phyloP scores from a whole-genome alignment of 306 rosid genomes.

The Luffa aegyptiaca region DNA sequence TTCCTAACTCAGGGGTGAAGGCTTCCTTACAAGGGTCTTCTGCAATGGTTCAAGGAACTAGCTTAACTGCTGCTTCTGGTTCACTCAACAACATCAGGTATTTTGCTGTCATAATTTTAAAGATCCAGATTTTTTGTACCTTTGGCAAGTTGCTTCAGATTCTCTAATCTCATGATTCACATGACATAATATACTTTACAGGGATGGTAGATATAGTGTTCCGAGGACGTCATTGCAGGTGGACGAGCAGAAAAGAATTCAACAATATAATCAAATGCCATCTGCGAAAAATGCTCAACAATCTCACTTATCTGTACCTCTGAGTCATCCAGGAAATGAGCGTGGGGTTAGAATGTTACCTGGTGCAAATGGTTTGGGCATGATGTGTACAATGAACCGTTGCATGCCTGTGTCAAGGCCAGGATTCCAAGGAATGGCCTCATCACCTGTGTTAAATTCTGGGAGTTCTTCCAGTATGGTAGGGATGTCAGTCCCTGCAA shows the following conservation, averaged over 20 bases:
- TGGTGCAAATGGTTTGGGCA: conserved; percentile 76
- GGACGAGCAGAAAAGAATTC: conserved; percentile 92
- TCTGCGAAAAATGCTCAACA: conserved; percentile 70
- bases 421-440: conserved; percentile 71
- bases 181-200: conserved; percentile 15
- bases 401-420: conserved; percentile 67
- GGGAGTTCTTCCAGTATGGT: conserved; percentile 73
- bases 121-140: background rate
- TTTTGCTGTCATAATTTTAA: conserved; percentile 3
- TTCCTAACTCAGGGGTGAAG: conserved; percentile 57
- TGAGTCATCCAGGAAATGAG: conserved; percentile 67
- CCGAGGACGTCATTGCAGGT: conserved; percentile 62
- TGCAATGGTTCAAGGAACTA: conserved; percentile 51
- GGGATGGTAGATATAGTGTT: conserved; percentile 72
- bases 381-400: conserved; percentile 80
- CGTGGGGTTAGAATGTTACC: conserved; percentile 78
- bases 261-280: conserved; percentile 67
- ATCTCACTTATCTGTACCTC: conserved; percentile 55
- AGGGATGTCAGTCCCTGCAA: conserved; percentile 73
- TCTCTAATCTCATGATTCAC: background rate
- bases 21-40: conserved; percentile 67
- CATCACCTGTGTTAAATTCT: conserved; percentile 61
- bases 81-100: conserved; percentile 56
- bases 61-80: conserved; percentile 55
- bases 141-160: background rate